Conservation (phyloP, 345 rosid genomes). For the Gossypium bickii region DNA sequence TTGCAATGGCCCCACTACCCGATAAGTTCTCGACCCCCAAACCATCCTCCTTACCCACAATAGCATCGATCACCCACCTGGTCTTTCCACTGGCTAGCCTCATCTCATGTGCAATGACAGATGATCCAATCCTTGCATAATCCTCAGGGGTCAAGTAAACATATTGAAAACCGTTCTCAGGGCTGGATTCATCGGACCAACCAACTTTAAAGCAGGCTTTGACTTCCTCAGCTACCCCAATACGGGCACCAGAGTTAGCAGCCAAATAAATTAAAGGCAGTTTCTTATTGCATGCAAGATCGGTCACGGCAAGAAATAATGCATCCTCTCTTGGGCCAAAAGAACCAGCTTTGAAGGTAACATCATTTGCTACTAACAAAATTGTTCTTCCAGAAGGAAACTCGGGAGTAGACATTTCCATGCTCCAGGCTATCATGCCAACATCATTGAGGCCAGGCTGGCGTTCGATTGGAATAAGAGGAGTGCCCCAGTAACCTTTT, state of each 20-base stretch:
- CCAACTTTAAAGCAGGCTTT: constrained; percentile 85
- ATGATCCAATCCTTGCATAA: constrained; percentile 56
- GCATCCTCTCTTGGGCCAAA: constrained; percentile 99
- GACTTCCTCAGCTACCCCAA: constrained; percentile 96
- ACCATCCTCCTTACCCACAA: constrained; percentile 96
- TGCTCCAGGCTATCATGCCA: constrained; percentile 98
- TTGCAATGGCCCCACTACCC: constrained; percentile 97
- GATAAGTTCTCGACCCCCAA: constrained; percentile 92
- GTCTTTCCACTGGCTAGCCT: constrained; percentile 68
- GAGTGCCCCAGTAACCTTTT: constrained; percentile 65
- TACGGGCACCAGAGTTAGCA: constrained; percentile 97
- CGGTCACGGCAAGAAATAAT: constrained; percentile 87
- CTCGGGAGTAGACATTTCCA: constrained; percentile 92
- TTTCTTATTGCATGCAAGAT: constrained; percentile 84
- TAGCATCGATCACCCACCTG: constrained; percentile 92
- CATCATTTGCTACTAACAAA: constrained; percentile 84
- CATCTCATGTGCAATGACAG: constrained; percentile 85
- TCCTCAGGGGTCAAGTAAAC: constrained; percentile 81
- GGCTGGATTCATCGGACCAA: constrained; percentile 83
- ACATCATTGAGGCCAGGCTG: constrained; percentile 75
- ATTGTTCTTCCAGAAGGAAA: constrained; percentile 90
- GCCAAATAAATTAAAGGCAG: constrained; percentile 94
- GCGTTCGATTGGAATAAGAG: constrained; percentile 58
- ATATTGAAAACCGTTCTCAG: constrained; percentile 92
- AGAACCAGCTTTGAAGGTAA: constrained; percentile 96